Evolutionary conservation across 148 eudicot species (phyloP), one percentile per base, ranked within the genome.

Genomic region (Fagopyrum esculentum): DNA sequence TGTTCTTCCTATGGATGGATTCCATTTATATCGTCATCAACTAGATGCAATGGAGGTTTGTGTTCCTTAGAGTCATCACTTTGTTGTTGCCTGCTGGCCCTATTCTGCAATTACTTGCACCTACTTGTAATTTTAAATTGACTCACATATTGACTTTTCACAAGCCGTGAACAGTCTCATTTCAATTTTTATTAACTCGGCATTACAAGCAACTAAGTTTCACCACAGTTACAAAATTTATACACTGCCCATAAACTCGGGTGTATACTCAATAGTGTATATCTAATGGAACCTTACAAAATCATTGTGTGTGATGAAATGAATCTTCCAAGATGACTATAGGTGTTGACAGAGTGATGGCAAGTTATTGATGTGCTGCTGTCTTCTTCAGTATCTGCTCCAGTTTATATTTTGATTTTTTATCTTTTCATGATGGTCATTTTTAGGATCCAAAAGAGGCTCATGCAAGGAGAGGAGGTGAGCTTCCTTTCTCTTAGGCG

Each of bases 391-490:
- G 63, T 17, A 17, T 57, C n/a, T 3, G 22, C 29, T 52, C 63
- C 63, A 6, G 22, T 0, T 72, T 49, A 22, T 45, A 12, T 44
- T 6, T 12, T 45, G 29, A 30, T 2, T 44, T 6, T 29, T 51
- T 74, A 22, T 45, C 40, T 43, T 74, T 40, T 40, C 7, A 13
- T 44, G 72, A 63, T 74, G 64, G 9, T 45, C 17, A 10, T 69
- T 26, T 69, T 45, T 75, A 96, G 99, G 89, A 92, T 87, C 97
- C 99, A 72, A 74, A 84, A 82, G 98, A 92, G 82, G 99, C 99
- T 81, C 99, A 92, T 82, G 98, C 99, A 46, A 96, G 99, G 90
- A 92, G 99, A 82, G 99, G 99, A 79, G 93, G 99, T 96, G 78
- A 84, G 88, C 26, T 71, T 72, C 40, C 73, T 85, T 56, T 73